phyloP scores from a whole-genome alignment of 78 protist genomes.

The Blattamonas nauphoetae region DNA sequence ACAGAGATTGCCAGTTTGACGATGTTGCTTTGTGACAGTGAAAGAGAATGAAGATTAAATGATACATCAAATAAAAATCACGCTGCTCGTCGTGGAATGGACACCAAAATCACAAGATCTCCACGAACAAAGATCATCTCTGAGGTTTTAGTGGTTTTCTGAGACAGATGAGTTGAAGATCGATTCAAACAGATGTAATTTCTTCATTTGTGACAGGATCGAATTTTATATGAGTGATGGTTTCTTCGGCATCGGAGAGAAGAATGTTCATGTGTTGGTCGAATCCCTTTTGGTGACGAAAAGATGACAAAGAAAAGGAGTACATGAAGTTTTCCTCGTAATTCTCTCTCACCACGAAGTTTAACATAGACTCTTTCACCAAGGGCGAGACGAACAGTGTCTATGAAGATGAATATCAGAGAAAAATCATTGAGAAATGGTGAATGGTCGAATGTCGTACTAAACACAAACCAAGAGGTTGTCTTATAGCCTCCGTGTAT shows the following conservation, averaged over 20 bases:
- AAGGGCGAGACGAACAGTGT: slow-evolving; percentile 64
- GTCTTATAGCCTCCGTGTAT: too few species aligned
- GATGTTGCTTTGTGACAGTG: too few species aligned
- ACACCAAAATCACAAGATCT: background rate
- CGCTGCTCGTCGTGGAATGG: too few species aligned
- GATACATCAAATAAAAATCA: too few species aligned
- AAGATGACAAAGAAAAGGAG: background rate
- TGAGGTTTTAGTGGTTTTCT: background rate
- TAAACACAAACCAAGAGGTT: too few species aligned
- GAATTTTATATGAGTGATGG: slow-evolving; percentile 44
- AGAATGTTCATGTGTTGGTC: slow-evolving; percentile 91
- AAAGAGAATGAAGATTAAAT: too few species aligned
- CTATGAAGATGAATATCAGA: too few species aligned
- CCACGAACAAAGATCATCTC: background rate
- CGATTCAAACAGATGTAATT: slow-evolving; percentile 58
- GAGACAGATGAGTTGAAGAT: background rate
- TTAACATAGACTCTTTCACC: slow-evolving; percentile 82
- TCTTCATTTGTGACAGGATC: slow-evolving; percentile 81
- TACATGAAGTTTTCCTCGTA: slow-evolving; percentile 85
- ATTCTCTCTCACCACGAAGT: slow-evolving; percentile 83
- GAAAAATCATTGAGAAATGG: too few species aligned
- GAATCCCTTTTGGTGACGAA: slow-evolving; percentile 58
- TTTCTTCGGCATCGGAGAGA: slow-evolving; percentile 91
- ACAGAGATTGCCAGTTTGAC: too few species aligned
- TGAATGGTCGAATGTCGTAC: too few species aligned